Evolutionary conservation across 495 filamentous ascomycete species (phyloP).

Genomic region (Neurospora sp.): DNA sequence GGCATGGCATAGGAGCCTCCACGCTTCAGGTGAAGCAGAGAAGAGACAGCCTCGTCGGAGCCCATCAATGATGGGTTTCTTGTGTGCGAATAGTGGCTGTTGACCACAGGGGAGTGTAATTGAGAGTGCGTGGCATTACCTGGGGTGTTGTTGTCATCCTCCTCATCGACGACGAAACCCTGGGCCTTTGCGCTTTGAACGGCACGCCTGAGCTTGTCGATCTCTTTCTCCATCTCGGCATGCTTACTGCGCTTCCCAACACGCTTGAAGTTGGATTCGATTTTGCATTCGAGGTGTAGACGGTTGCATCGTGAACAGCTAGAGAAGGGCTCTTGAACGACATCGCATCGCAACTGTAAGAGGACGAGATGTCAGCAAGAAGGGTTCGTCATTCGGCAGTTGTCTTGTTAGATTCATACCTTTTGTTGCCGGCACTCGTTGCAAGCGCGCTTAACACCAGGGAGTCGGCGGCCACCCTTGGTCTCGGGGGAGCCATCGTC

Average conservation of each 20-base stretch:
- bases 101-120: constrained; percentile 46
- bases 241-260: constrained; percentile 84
- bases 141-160: constrained; percentile 24
- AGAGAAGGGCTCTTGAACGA: constrained; percentile 73
- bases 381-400: background rate
- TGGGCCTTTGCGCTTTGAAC: constrained; percentile 39
- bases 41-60: constrained; percentile 76
- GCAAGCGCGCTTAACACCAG: constrained; percentile 77
- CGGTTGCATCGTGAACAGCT: constrained; percentile 77
- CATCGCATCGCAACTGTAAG: constrained; percentile 69
- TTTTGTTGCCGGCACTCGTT: constrained; percentile 96
- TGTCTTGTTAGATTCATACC: constrained; percentile 22
- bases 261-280: constrained; percentile 90
- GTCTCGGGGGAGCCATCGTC: constrained; percentile 29
- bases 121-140: constrained; percentile 31
- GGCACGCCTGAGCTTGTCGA: constrained; percentile 44
- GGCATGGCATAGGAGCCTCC: constrained; percentile 44
- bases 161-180: constrained; percentile 41
- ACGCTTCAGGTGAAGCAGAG: constrained; percentile 63
- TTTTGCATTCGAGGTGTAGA: constrained; percentile 78
- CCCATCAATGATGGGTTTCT: constrained; percentile 57
- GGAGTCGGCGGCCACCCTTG: constrained; percentile 27
- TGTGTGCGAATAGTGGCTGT: constrained; percentile 46
- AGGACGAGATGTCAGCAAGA: constrained; percentile 18
- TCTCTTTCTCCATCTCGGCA: constrained; percentile 87